phyloP scores from a whole-genome alignment of 2,329 filamentous ascomycete genomes.

The Clarireedia homoeocarpa region DNA sequence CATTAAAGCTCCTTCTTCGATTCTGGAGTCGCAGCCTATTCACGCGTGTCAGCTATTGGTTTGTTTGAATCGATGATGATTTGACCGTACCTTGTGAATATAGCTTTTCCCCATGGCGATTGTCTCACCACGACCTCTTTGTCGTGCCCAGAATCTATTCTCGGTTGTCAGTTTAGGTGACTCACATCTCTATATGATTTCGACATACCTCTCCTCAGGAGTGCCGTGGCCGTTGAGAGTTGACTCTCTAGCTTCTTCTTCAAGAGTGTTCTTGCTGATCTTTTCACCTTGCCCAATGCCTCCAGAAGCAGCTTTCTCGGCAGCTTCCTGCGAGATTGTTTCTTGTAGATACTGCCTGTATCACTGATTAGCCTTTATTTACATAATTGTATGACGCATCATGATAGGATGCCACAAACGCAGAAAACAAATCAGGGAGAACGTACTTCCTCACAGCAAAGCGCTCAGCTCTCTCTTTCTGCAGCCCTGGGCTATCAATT shows the following conservation, averaged over 20 bases:
- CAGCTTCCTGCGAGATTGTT: conserved; percentile 51
- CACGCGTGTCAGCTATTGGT: not conserved
- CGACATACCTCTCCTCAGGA: conserved; percentile 43
- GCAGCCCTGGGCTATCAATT: conserved; percentile 76
- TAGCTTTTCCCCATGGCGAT: conserved; percentile 47
- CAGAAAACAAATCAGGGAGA: not conserved
- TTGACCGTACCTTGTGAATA: conserved; percentile 39
- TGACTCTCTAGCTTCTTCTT: conserved; percentile 52
- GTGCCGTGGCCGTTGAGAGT: conserved; percentile 42
- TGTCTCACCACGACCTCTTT: conserved; percentile 49
- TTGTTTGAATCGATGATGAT: not conserved
- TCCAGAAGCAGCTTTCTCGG: conserved; percentile 39
- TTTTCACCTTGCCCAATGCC: conserved; percentile 47
- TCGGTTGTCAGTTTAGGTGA: not conserved
- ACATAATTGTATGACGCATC: not conserved
- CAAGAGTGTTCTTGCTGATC: conserved; percentile 56
- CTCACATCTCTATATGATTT: too few relatives aligned
- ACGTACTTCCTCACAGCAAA: conserved; percentile 74
- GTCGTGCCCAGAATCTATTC: conserved; percentile 46
- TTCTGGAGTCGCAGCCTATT: not conserved
- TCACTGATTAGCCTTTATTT: not conserved
- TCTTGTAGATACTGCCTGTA: conserved; percentile 50
- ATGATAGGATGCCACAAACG: not conserved
- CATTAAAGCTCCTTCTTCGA: conserved; percentile 15
- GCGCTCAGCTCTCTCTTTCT: conserved; percentile 75